Conservation (phyloP, 2,329 filamentous ascomycete genomes). For the Sclerotinia borealis region DNA sequence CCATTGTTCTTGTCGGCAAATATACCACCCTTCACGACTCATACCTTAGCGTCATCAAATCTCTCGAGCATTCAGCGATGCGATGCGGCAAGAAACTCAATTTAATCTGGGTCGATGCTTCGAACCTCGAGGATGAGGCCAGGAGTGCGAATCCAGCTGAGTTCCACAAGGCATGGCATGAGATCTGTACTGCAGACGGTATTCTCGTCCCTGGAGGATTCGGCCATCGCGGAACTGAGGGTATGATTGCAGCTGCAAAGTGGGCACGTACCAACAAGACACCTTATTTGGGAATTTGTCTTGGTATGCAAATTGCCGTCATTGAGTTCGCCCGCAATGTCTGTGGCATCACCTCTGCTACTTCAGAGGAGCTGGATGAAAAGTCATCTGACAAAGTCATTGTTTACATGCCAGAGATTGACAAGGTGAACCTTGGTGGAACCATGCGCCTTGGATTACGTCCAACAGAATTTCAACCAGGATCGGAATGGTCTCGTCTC, state of each 20-base stretch:
- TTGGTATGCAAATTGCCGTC: slow-evolving; percentile 71
- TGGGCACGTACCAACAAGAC: slow-evolving; percentile 79
- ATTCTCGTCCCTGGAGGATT: slow-evolving; percentile 56
- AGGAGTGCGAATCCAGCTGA: slow-evolving; percentile 58
- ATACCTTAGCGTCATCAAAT: slow-evolving; percentile 78
- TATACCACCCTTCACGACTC: slow-evolving; percentile 81
- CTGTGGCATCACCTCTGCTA: slow-evolving; percentile 50
- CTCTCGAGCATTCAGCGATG: slow-evolving; percentile 89
- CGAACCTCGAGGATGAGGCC: slow-evolving; percentile 68
- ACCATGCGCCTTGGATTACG: slow-evolving; percentile 78
- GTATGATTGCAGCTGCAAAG: slow-evolving; percentile 82
- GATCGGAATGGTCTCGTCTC: slow-evolving; percentile 59
- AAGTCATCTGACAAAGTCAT: slow-evolving; percentile 44
- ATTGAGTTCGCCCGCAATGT: slow-evolving; percentile 80
- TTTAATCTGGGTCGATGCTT: slow-evolving; percentile 77
- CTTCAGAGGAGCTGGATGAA: slow-evolving; percentile 31
- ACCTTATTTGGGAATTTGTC: slow-evolving; percentile 83
- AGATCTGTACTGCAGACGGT: slow-evolving; percentile 62
- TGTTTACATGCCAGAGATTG: slow-evolving; percentile 88
- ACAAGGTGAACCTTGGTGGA: slow-evolving; percentile 70
- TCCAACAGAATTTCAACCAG: slow-evolving; percentile 63
- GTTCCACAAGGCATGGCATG: slow-evolving; percentile 83
- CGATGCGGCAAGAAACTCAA: slow-evolving; percentile 72
- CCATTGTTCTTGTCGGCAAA: slow-evolving; percentile 87
- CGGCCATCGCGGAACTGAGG: slow-evolving; percentile 73